phyloP scores from a whole-genome alignment of 495 filamentous ascomycete genomes.

The Podospora tetraspora region DNA sequence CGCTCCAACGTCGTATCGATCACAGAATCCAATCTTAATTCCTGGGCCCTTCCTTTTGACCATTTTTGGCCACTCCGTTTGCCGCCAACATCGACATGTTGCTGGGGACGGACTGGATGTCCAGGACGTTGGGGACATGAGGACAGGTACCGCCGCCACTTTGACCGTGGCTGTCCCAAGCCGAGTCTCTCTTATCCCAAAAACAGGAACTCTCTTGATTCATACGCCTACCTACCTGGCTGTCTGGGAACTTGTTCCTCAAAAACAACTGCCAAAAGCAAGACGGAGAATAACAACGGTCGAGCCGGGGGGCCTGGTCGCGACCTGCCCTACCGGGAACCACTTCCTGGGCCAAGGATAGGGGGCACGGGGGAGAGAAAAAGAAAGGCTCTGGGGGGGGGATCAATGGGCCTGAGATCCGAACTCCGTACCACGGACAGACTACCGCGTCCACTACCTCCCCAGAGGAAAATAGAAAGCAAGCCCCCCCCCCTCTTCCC shows the following conservation, averaged over 20 bases:
- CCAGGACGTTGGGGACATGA: background rate
- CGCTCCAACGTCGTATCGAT: conserved; percentile 7
- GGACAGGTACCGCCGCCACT: background rate
- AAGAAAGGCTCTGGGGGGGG: conserved; percentile 13
- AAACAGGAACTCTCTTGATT: background rate
- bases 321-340: conserved; percentile 13
- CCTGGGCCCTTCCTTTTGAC: background rate
- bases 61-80: background rate
- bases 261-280: background rate
- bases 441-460: conserved; percentile 2
- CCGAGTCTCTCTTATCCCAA: background rate
- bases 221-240: background rate
- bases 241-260: background rate
- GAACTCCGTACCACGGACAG: background rate
- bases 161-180: background rate
- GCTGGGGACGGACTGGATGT: background rate
- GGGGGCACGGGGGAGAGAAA: conserved; percentile 11
- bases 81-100: background rate
- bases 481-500: background rate
- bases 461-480: conserved; percentile 7
- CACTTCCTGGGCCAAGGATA: conserved; percentile 7
- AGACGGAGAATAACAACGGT: conserved; percentile 7
- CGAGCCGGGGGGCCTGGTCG: conserved; percentile 13
- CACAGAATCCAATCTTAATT: conserved; percentile 9
- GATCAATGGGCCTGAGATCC: background rate